Evolutionary conservation across 345 rosid genomes (phyloP), one percentile per base, ranked within the genome.

Genomic region (Murraya paniculata): DNA sequence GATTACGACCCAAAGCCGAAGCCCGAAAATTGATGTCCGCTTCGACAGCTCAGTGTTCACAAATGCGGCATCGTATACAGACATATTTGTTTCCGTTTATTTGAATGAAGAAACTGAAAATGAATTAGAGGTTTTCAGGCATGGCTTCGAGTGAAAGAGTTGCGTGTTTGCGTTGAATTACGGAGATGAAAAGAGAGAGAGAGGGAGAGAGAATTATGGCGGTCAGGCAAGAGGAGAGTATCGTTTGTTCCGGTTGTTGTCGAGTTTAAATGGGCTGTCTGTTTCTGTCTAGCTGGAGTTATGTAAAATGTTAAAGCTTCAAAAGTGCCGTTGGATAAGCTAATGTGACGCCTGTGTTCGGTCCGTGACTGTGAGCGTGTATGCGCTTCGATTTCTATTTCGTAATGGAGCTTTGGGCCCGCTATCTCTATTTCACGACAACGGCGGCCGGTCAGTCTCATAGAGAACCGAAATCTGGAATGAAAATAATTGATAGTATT

Each of bases 11-110:
- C 99, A 95, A 2, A 93, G 86, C 9, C 90, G 90, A 22, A 95
- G 88, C 21, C 99, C 99, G 80, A 95, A 95, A 77, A 95, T 92
- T 14, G 97, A 92, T 6, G 99, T 93, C 30, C 86, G 94, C 83
- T 92, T 92, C 1, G 99, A 95, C 4, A 95, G 91, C 88, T 93
- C 90, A 21, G 88, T 57, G 80, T 93, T 92, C 38, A 95, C 78
- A 31, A 80, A 87, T 18, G 94, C 91, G 4, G 97, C 89, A 81
- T 92, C 85, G 91, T 88, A 87, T 6, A 89, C 11, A 10, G 95
- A 77, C 88, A 95, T 92, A 76, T 72, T 41, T 24, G 10, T 7
- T 39, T 24, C 5, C 18, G 50, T 36, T 3, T 25, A 39, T 27
- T 10, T 31, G 48, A 56, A 71, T 13, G 4, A 35, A 35, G 3